phyloP scores from a whole-genome alignment of 2,329 filamentous ascomycete genomes.

The Trichoderma hamatum region DNA sequence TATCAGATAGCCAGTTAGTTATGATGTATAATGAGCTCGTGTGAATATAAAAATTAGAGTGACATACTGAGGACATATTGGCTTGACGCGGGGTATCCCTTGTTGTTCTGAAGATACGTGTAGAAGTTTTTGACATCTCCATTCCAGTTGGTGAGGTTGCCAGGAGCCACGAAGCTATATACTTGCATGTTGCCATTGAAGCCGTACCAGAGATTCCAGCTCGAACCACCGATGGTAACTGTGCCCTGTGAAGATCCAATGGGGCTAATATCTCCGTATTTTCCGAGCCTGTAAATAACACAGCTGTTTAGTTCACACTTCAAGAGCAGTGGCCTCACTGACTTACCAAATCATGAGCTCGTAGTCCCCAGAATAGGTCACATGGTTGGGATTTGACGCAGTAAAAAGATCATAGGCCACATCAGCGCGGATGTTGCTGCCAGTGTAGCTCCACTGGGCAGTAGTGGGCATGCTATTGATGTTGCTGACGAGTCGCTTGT shows the following conservation, averaged over 20 bases:
- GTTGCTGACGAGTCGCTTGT: background rate
- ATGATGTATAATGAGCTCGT: background rate
- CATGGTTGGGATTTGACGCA: constrained; percentile 13
- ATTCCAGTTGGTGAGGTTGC: background rate
- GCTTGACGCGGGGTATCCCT: constrained; percentile 1
- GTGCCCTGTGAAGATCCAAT: constrained; percentile 10
- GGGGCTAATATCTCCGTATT: background rate
- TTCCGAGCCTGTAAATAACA: background rate
- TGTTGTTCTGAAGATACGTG: constrained; percentile 6
- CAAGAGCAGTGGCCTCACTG: fast-evolving
- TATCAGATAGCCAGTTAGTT: background rate
- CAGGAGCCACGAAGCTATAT: constrained; percentile 9
- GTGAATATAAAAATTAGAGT: too few relatives aligned
- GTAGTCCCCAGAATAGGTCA: constrained; percentile 11
- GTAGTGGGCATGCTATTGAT: constrained; percentile 9
- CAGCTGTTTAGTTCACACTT: background rate
- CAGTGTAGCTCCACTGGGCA: constrained; percentile 9
- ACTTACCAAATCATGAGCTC: constrained; percentile 23
- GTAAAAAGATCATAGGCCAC: constrained; percentile 21
- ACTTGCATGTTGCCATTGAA: constrained; percentile 16
- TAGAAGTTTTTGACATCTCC: constrained; percentile 17
- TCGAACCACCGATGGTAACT: background rate
- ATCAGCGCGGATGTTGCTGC: constrained; percentile 2
- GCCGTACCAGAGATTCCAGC: constrained; percentile 12
- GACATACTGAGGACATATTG: constrained; percentile 21